Percentiles rank a stretch among this genome's conserved stretches.
phyloP scores from a whole-genome alignment of 2,329 filamentous ascomycete genomes.

The Monosporascus ibericus region DNA sequence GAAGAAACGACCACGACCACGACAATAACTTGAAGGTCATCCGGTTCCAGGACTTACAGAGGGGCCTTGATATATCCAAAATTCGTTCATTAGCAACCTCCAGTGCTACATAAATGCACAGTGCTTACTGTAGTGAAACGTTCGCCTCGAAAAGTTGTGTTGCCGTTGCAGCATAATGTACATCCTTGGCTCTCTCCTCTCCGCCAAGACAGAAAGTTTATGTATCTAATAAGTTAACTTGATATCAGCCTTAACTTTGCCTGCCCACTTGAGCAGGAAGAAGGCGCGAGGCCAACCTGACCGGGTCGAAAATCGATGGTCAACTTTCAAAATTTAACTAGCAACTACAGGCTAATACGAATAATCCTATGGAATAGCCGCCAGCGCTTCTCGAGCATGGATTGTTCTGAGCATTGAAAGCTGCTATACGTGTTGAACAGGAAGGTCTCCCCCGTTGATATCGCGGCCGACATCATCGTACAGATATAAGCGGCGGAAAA shows the following conservation, averaged over 20 bases:
- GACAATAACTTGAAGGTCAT: too few relatives aligned
- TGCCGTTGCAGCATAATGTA: neutral
- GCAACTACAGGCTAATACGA: neutral
- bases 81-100: too few relatives aligned
- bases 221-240: neutral
- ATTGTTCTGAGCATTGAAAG: neutral
- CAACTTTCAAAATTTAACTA: too few relatives aligned
- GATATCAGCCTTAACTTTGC: neutral
- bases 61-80: too few relatives aligned
- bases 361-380: neutral
- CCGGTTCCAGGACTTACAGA: too few relatives aligned
- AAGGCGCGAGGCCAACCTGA: neutral
- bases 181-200: neutral
- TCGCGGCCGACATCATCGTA: conserved; percentile 12
- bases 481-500: conserved; percentile 6
- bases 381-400: neutral
- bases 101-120: too few relatives aligned
- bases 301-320: too few relatives aligned
- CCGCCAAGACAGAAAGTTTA: neutral
- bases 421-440: neutral
- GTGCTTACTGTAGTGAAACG: neutral
- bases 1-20: too few relatives aligned
- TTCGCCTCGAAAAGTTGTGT: neutral
- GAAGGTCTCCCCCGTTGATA: conserved; percentile 1
- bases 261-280: neutral